Percentiles rank a stretch among this genome's conserved stretches.
phyloP scores from a whole-genome alignment of 257 asterid genomes.

The Salvia rosmarinus region DNA sequence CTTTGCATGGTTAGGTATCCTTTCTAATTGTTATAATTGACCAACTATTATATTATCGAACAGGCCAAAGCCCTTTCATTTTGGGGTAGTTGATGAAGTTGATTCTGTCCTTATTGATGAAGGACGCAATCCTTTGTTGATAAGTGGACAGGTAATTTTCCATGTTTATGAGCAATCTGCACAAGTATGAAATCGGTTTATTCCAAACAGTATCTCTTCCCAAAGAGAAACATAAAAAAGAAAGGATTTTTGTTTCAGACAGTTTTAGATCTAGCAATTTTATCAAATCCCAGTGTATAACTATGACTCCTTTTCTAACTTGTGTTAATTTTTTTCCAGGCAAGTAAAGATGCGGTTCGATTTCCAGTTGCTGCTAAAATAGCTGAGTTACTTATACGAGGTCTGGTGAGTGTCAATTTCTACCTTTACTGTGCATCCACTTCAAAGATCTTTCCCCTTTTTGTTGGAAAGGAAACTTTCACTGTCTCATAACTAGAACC shows the following conservation, averaged over 20 bases:
- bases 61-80: constrained; percentile 99
- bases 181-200: constrained; percentile 6
- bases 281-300: neutral
- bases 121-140: constrained; percentile 94
- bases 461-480: neutral
- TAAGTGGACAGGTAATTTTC: constrained; percentile 86
- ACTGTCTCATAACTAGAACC: neutral
- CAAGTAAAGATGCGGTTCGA: constrained; percentile 84
- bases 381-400: constrained; percentile 81
- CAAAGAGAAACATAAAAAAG: neutral
- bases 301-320: constrained; percentile 17
- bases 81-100: constrained; percentile 97
- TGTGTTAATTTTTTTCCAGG: constrained; percentile 47
- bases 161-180: constrained; percentile 29
- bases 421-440: constrained; percentile 12
- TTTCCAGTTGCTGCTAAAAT: constrained; percentile 96
- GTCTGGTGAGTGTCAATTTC: constrained; percentile 57
- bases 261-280: constrained; percentile 36
- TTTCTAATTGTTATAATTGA: constrained; percentile 21
- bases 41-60: constrained; percentile 33
- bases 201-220: neutral
- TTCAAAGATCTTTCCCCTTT: constrained; percentile 16
- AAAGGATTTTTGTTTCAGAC: constrained; percentile 27
- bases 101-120: constrained; percentile 98
- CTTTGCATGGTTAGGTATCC: constrained; percentile 23